Percentiles rank a stretch among this genome's conserved stretches.
These are phyloP conservation scores for Phascolomyces articulosus DNA, from an alignment of 371 early-diverging fungal species.

Conservation along the genomic window DNA sequence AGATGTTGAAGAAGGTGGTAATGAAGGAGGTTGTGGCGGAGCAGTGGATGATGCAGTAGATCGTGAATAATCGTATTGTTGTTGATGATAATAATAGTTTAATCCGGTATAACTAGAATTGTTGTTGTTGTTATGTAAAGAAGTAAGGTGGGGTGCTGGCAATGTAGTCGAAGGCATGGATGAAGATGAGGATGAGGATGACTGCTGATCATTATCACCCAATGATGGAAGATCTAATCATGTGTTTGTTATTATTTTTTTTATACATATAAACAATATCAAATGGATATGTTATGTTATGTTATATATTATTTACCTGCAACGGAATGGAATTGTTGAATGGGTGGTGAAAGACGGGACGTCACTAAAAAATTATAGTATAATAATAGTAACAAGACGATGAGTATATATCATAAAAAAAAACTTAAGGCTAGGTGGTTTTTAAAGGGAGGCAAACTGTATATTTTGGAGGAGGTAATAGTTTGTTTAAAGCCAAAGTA, in stretches of 20 bases:
- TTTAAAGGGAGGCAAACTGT: not conserved
- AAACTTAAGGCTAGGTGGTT: not conserved
- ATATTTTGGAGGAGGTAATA: not conserved
- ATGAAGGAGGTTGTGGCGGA: not conserved
- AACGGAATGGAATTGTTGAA: not conserved
- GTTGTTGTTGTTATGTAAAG: not conserved
- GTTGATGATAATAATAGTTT: slow-evolving; percentile 5
- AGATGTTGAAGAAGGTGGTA: not conserved
- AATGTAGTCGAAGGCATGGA: not conserved
- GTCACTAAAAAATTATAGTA: not conserved
- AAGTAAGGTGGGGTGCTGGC: not conserved
- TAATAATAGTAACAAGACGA: not conserved
- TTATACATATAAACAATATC: not conserved
- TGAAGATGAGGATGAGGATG: not conserved
- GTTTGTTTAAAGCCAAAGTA: too few species aligned
- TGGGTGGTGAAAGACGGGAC: slow-evolving; percentile 7
- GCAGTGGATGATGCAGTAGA: too few species aligned
- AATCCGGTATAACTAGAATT: not conserved
- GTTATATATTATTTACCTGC: not conserved
- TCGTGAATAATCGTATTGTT: slow-evolving; percentile 1
- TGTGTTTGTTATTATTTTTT: not conserved
- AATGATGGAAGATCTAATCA: not conserved
- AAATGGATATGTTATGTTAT: not conserved
- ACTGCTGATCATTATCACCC: not conserved
- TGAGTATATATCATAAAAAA: not conserved